Conservation (phyloP, 1,284 basidiomycete species). For the Cutaneotrichosporon cavernicola region DNA sequence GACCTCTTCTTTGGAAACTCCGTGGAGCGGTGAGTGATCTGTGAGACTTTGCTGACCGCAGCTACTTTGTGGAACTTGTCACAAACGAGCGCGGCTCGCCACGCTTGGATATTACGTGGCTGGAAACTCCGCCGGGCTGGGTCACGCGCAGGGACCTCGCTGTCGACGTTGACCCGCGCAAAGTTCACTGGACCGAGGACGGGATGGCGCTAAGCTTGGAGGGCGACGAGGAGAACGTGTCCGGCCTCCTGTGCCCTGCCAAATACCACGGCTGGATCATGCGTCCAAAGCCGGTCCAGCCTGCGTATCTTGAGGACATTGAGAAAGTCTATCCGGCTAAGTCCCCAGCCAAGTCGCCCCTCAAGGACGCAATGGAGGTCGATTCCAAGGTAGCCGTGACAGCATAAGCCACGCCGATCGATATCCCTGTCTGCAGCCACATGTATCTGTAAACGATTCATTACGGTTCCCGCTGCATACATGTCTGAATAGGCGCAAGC, state of each 20-base stretch:
- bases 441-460: conserved; percentile 4
- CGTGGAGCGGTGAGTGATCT: conserved; percentile 14
- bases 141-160: conserved; percentile 2
- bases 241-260: conserved; percentile 8
- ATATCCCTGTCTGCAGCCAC: neutral
- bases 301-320: conserved; percentile 8
- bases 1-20: conserved; percentile 17
- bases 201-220: conserved; percentile 19
- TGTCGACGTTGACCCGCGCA: conserved; percentile 12
- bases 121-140: neutral
- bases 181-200: conserved; percentile 14
- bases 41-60: conserved; percentile 9
- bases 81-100: conserved; percentile 13
- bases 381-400: neutral
- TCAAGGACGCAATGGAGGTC: conserved; percentile 7
- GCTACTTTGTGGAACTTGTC: conserved; percentile 15
- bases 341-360: neutral
- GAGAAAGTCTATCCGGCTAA: neutral
- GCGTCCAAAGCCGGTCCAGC: conserved; percentile 8
- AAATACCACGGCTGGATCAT: conserved; percentile 16
- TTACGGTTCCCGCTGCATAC: conserved; percentile 17
- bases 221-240: conserved; percentile 7
- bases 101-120: conserved; percentile 1
- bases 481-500: neutral
- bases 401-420: neutral